Percentiles rank a stretch among this genome's conserved stretches.
Evolutionary conservation across 768 basidiomycete species (phyloP).

Genomic region (Boletus subparvulus): DNA sequence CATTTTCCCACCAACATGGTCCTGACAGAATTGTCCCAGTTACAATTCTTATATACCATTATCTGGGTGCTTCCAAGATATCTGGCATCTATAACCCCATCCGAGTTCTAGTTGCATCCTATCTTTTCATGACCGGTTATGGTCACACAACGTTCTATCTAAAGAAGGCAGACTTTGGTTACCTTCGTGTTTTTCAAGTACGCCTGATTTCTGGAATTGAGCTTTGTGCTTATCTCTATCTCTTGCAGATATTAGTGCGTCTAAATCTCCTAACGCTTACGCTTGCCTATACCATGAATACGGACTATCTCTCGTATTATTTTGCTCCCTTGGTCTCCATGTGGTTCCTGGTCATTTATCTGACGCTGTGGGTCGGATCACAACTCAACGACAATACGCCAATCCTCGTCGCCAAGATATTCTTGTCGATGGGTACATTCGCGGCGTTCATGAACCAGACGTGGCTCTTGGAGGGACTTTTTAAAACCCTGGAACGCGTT

Average conservation of each 20-base stretch:
- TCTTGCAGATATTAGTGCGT: slow-evolving; percentile 65
- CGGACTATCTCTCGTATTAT: slow-evolving; percentile 88
- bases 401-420: slow-evolving; percentile 72
- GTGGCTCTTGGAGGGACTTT: slow-evolving; percentile 64
- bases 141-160: slow-evolving; percentile 87
- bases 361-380: slow-evolving; percentile 69
- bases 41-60: slow-evolving; percentile 90
- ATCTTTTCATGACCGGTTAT: slow-evolving; percentile 93
- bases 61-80: slow-evolving; percentile 84
- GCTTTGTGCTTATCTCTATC: background rate
- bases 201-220: slow-evolving; percentile 11
- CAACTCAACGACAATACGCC: slow-evolving; percentile 67
- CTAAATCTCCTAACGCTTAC: slow-evolving; percentile 81
- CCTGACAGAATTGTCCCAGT: slow-evolving; percentile 44
- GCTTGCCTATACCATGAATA: slow-evolving; percentile 89
- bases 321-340: slow-evolving; percentile 87
- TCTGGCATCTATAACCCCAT: slow-evolving; percentile 94
- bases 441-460: slow-evolving; percentile 64
- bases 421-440: slow-evolving; percentile 59
- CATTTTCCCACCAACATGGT: background rate
- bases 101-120: slow-evolving; percentile 83
- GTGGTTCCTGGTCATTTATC: slow-evolving; percentile 88
- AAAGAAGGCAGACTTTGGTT: slow-evolving; percentile 85
- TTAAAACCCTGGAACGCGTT: slow-evolving; percentile 58
- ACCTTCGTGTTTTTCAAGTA: slow-evolving; percentile 72